Conservation (phyloP, 176 grass and related monocot species). For the Avena eriantha region DNA sequence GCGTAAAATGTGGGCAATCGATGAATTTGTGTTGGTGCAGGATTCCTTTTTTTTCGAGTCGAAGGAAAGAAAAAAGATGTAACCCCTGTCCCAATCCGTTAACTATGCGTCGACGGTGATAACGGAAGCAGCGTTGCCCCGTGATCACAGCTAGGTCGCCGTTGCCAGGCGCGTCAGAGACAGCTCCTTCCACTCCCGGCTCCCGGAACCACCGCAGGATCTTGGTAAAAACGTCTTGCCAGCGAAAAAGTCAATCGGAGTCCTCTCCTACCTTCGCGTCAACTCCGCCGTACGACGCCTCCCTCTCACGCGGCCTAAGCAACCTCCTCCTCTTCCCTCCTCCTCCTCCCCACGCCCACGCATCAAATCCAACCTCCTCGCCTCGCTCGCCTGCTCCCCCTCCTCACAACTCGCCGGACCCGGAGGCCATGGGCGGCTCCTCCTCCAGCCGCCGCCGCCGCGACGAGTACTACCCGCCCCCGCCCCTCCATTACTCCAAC, state of each 20-base stretch:
- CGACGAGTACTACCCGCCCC: constrained; percentile 56
- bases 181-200: neutral
- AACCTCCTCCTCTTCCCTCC: neutral
- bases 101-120: neutral
- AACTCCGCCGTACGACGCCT: constrained; percentile 19
- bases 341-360: neutral
- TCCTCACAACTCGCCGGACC: neutral
- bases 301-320: constrained; percentile 27
- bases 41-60: no score
- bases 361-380: constrained; percentile 6
- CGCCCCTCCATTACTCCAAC: constrained; percentile 18
- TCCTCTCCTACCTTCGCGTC: constrained; percentile 24
- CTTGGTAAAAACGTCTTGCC: neutral
- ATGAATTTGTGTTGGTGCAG: no score
- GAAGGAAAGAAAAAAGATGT: no score
- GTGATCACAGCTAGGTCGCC: neutral
- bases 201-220: neutral
- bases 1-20: no score
- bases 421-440: constrained; percentile 54
- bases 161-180: neutral
- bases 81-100: no score
- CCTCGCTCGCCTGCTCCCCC: no score
- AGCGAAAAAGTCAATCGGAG: constrained; percentile 34
- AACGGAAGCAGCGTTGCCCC: neutral
- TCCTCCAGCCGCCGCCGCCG: constrained; percentile 57